These are phyloP conservation scores for Microbotryomycetes sp. DNA, from an alignment of 1,284 basidiomycete genomes.

Conservation along the genomic window DNA sequence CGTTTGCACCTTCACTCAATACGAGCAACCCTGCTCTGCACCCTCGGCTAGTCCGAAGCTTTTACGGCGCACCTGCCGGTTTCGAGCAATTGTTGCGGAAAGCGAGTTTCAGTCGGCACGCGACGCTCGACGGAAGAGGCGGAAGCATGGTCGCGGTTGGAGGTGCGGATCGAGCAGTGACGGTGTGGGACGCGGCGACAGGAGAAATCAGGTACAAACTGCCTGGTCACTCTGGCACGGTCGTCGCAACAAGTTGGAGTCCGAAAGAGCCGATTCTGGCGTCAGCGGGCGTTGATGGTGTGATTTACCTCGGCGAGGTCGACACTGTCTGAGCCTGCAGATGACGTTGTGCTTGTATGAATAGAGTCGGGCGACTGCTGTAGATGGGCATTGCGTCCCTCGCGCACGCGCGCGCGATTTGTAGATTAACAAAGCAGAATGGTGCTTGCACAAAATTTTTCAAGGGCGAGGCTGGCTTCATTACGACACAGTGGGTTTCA, in stretches of 20 bases:
- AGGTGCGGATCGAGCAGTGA: conserved; percentile 54
- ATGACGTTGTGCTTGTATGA: neutral
- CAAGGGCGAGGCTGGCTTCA: too few species aligned
- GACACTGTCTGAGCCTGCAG: conserved; percentile 43
- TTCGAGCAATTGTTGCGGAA: conserved; percentile 76
- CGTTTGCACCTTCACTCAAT: conserved; percentile 71
- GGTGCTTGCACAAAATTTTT: too few species aligned
- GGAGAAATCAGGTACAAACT: conserved; percentile 81
- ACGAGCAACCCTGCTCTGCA: conserved; percentile 27
- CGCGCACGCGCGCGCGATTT: too few species aligned
- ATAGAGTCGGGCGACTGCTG: neutral
- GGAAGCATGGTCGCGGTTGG: conserved; percentile 43
- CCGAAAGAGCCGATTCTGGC: conserved; percentile 83
- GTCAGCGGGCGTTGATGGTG: conserved; percentile 69
- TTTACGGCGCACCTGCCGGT: conserved; percentile 74
- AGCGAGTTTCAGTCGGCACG: conserved; percentile 56
- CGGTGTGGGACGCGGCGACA: conserved; percentile 70
- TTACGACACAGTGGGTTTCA: too few species aligned
- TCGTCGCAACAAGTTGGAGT: conserved; percentile 82
- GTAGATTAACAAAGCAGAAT: too few species aligned
- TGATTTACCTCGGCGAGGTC: conserved; percentile 81
- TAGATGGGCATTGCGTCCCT: too few species aligned
- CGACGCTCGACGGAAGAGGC: conserved; percentile 33
- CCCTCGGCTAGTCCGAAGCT: conserved; percentile 64
- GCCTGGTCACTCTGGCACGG: conserved; percentile 88